phyloP scores from a whole-genome alignment of 208 protist species.

The Acanthamoeba castellanii region DNA sequence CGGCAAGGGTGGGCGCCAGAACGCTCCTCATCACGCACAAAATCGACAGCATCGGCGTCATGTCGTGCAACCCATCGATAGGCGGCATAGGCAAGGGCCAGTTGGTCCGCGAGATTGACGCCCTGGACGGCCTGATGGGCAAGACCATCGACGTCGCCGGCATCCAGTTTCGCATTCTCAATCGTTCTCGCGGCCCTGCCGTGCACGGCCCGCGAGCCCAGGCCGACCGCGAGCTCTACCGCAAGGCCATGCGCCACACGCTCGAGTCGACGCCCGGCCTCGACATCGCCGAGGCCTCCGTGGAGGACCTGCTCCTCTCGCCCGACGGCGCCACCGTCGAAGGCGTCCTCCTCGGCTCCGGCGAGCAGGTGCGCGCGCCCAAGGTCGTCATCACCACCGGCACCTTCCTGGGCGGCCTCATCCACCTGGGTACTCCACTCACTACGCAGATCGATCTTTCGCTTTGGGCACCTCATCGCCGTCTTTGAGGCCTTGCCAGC shows the following conservation, averaged over 20 bases:
- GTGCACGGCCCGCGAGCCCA: constrained; percentile 88
- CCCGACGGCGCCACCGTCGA: constrained; percentile 20
- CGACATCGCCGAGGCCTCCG: constrained; percentile 79
- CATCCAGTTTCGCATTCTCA: constrained; percentile 92
- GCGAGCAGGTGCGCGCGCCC: constrained; percentile 79
- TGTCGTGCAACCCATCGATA: constrained; percentile 95
- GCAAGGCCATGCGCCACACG: constrained; percentile 72
- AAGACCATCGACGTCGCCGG: constrained; percentile 88
- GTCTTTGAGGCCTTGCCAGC: too few relatives aligned
- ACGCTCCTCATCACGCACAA: constrained; percentile 92
- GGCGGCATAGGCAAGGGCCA: constrained; percentile 94
- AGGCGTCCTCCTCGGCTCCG: constrained; percentile 79
- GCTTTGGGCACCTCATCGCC: too few relatives aligned
- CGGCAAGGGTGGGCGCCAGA: constrained; percentile 87
- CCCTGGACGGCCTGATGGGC: constrained; percentile 93
- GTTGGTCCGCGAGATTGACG: constrained; percentile 93
- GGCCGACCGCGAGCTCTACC: constrained; percentile 89
- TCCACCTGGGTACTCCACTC: constrained; percentile 87
- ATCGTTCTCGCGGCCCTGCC: constrained; percentile 89
- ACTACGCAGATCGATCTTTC: background rate
- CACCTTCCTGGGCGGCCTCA: constrained; percentile 92
- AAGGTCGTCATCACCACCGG: constrained; percentile 92
- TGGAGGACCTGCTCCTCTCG: constrained; percentile 87
- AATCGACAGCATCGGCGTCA: constrained; percentile 90
- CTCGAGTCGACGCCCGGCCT: constrained; percentile 74